A percentile compares a stretch with the other conserved stretches of the same genome.
Conservation (phyloP, 2,329 filamentous ascomycete species). For the Fusarium sp. region DNA sequence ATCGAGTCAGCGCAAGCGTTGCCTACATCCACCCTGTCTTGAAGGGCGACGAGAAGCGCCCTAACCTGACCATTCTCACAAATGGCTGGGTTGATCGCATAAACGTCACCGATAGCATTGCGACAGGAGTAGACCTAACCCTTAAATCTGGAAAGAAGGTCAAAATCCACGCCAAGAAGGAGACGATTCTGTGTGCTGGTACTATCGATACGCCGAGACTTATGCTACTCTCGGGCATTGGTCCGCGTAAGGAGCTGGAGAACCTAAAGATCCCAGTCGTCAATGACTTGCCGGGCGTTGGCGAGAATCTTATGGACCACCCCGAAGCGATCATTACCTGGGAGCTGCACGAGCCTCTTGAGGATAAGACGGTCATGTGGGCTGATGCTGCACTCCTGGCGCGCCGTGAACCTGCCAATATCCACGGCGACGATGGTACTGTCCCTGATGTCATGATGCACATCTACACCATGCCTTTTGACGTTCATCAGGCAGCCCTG, state of each 20-base stretch:
- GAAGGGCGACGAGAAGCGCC: neutral
- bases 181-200: neutral
- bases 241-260: neutral
- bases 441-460: neutral
- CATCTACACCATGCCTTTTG: neutral
- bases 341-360: neutral
- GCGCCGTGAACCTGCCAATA: neutral
- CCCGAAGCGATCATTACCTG: neutral
- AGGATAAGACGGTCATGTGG: neutral
- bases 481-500: neutral
- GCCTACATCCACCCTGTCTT: neutral
- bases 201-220: neutral
- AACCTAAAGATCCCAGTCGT: neutral
- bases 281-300: neutral
- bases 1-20: neutral
- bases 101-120: neutral
- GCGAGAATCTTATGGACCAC: slow-evolving; percentile 1
- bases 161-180: neutral
- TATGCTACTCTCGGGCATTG: neutral
- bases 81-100: neutral
- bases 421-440: neutral
- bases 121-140: neutral
- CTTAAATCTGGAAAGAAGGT: neutral
- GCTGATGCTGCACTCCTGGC: neutral
- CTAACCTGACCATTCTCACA: neutral